Base-by-base conservation (phyloP, 208 protist genomes). In the Leishmania gerbilli region DNA sequence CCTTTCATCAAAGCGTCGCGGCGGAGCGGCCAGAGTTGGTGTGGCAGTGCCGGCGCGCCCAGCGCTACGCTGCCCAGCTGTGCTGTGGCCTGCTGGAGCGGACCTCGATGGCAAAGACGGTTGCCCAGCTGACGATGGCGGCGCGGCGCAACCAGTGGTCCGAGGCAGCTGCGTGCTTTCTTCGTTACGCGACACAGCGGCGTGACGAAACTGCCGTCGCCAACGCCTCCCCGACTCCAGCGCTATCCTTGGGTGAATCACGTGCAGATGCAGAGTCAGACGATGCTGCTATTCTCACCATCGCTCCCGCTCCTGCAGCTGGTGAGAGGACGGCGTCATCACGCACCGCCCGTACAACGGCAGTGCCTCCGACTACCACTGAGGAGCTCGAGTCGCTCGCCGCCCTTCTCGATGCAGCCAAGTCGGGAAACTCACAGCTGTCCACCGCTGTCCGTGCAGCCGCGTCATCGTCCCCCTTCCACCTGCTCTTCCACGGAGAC, bases 1-100 rank as follows among this genome's bases (percentile, higher is more conserved):
- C 87, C 62, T 91, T 95, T 47, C 89, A 94, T 69, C 88, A 91
- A 71, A 74, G 90, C 31, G 65, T 95, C 15, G 78, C 77, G 3
- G 75, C 83, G 42, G 90, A 95, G 80, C 84, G 89, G 71, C 89
- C 93, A 24, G 85, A 86, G 56, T 47, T 94, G 67, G 64, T 94
- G 37, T 72, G 77, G 45, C 62, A 79, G 77, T 92, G 84, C 67
- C 75, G 42, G 15, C 84, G 74, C n/a, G 84, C 89, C n/a, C 84
- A 83, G 53, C 45, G 74, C 62, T 93, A 94, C 84, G 88, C 86
- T 13, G 67, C 85, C 1, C 81, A 87, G 45, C 85, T 95, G 27
- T 90, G 87, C 67, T 65, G 85, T 11, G 90, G 89, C 9, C 83
- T 95, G 60, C 72, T 93, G 42, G 82, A 85, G 72, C 79, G 86